Percentiles rank a stretch among this genome's conserved stretches.
Conservation (phyloP, 257 asterid genomes). For the Solanum megistacrolobum region DNA sequence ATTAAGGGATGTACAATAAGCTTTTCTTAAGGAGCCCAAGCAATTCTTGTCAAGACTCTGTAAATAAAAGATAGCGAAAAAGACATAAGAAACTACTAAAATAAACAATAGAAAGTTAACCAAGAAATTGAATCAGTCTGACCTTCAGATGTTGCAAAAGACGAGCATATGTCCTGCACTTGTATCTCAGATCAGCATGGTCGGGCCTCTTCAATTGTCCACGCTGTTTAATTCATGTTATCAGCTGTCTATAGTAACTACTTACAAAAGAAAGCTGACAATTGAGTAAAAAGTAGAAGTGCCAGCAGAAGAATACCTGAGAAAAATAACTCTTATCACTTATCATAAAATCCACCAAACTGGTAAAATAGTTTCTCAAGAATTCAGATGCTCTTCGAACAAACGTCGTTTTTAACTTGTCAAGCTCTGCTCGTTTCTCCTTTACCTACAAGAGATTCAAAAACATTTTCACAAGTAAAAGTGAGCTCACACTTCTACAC, state of each 20-base stretch:
- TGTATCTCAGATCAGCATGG: constrained; percentile 90
- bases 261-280: background rate
- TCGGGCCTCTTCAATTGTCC: constrained; percentile 98
- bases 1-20: constrained; percentile 91
- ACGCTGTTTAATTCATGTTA: constrained; percentile 46
- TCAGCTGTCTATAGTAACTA: constrained; percentile 2
- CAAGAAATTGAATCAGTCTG: constrained; percentile 6
- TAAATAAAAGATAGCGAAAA: background rate
- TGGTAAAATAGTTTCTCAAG: constrained; percentile 75
- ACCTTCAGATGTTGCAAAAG: constrained; percentile 97
- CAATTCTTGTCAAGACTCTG: constrained; percentile 90
- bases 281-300: background rate
- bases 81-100: constrained; percentile 10
- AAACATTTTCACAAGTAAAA: background rate
- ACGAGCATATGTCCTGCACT: constrained; percentile 98
- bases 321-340: constrained; percentile 95
- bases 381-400: constrained; percentile 92
- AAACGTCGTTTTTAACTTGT: constrained; percentile 58
- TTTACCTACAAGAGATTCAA: constrained; percentile 48
- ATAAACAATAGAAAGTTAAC: constrained; percentile 1
- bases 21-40: constrained; percentile 80
- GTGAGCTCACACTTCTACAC: background rate
- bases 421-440: constrained; percentile 91
- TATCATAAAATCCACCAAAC: constrained; percentile 97
- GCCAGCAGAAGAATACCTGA: constrained; percentile 44